Evolutionary conservation across 768 basidiomycete genomes (phyloP).

Genomic region (Boletus insuetus): DNA sequence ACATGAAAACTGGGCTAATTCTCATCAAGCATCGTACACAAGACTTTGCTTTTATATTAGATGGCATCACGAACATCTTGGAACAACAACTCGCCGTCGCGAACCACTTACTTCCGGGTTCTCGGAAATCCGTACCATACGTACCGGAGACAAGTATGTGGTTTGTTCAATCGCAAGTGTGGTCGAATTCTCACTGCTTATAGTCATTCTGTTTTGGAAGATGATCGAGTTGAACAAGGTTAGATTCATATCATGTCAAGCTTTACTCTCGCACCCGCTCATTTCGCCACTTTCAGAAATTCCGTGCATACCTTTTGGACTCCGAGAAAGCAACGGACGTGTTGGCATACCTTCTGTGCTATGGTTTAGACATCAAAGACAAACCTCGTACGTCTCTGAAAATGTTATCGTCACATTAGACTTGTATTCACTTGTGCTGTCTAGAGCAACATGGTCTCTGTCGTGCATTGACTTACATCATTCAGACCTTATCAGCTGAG

Average conservation of each 20-base stretch:
- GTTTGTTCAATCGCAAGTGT: neutral
- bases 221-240: slow-evolving; percentile 93
- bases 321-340: slow-evolving; percentile 78
- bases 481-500: slow-evolving; percentile 90
- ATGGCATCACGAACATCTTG: slow-evolving; percentile 65
- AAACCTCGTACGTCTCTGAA: slow-evolving; percentile 67
- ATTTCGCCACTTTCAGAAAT: slow-evolving; percentile 63
- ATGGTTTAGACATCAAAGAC: slow-evolving; percentile 87
- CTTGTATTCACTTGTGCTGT: slow-evolving; percentile 4
- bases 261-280: neutral
- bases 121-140: slow-evolving; percentile 79
- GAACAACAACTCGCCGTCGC: slow-evolving; percentile 74
- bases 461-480: slow-evolving; percentile 84
- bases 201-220: slow-evolving; percentile 87
- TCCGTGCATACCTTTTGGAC: slow-evolving; percentile 76
- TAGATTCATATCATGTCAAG: slow-evolving; percentile 4
- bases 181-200: slow-evolving; percentile 5
- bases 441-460: slow-evolving; percentile 90
- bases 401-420: neutral
- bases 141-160: slow-evolving; percentile 75
- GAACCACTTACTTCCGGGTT: slow-evolving; percentile 79
- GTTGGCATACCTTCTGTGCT: slow-evolving; percentile 74
- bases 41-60: slow-evolving; percentile 83
- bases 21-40: slow-evolving; percentile 73
- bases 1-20: slow-evolving; percentile 8